Conservation (phyloP, 1,139 yeast genomes). For the Zhuliangozyma blackwelliae region DNA sequence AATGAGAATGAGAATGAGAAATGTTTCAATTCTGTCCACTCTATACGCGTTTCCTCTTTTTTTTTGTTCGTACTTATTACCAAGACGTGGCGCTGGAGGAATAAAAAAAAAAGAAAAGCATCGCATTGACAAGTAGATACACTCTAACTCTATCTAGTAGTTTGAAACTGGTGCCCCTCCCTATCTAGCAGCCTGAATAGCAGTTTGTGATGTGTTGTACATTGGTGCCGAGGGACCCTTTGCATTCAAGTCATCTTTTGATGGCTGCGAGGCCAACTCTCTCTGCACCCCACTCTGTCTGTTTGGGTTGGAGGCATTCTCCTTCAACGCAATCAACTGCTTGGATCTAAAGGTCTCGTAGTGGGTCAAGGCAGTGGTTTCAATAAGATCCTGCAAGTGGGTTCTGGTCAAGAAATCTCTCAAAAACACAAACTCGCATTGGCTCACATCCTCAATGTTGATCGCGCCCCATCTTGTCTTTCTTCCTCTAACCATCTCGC, state of each 20-base stretch:
- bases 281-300: slow-evolving; percentile 21
- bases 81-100: no score
- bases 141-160: no score
- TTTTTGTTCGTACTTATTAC: no score
- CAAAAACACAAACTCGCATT: slow-evolving; percentile 91
- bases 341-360: slow-evolving; percentile 92
- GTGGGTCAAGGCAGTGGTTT: slow-evolving; percentile 82
- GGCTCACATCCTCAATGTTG: slow-evolving; percentile 88
- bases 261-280: not conserved
- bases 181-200: no score
- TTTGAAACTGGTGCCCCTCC: no score
- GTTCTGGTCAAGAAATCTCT: slow-evolving; percentile 94
- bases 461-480: slow-evolving; percentile 91
- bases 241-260: no score
- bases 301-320: slow-evolving; percentile 57
- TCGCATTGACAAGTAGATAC: no score
- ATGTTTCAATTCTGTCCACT: not conserved
- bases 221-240: no score
- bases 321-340: slow-evolving; percentile 91
- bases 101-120: no score
- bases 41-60: no score
- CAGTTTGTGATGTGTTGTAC: no score
- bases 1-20: not conserved
- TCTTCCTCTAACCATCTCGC: slow-evolving; percentile 83
- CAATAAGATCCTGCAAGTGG: slow-evolving; percentile 92